Evolutionary conservation across 306 rosid genomes (phyloP), one percentile per base, ranked within the genome.

Genomic region (Casuarina glauca): DNA sequence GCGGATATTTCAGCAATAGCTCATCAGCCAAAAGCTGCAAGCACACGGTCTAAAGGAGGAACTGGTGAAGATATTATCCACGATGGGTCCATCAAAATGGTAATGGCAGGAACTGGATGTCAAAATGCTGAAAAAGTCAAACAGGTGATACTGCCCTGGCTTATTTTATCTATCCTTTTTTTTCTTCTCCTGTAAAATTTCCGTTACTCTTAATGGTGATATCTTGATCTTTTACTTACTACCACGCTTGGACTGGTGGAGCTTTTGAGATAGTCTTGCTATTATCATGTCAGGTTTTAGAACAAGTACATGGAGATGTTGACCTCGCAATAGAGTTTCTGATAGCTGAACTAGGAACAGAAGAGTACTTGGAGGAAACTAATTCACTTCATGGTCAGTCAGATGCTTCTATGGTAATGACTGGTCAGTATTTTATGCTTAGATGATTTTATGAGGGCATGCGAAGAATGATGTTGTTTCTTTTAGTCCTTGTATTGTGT

Each of bases 271-370:
- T 80, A 39, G 46, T 66, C 55, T 73, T 78, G 54, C 63, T 74
- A 71, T 78, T 77, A 41, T 82, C 61, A 43, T 74, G 67, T 15
- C 83, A 92, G 97, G 81, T 90, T 88, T 81, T 92, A 75, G 82
- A 52, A 41, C 87, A 90, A 80, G 91, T 90, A 71, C 82, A 85
- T 82, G 93, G 93, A 54, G 92, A 92, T 78, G 87, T 89, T 74
- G 90, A 76, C 77, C 89, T 93, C 38, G 96, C 97, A 50, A 87
- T 92, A 83, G 96, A 90, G 86, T 89, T 90, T 83, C 88, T 92
- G 69, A 87, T 92, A 53, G 96, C 93, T 71, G 96, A 90, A 80
- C 88, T 86, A 81, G 93, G 78, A 76, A 42, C 83, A 46, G 93
- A 90, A 78, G 90, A 88, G 70, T 76, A 73, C 78, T 73, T 82